Conservation (phyloP, 1,139 yeast species). For the Blastobotrys capitulatus region DNA sequence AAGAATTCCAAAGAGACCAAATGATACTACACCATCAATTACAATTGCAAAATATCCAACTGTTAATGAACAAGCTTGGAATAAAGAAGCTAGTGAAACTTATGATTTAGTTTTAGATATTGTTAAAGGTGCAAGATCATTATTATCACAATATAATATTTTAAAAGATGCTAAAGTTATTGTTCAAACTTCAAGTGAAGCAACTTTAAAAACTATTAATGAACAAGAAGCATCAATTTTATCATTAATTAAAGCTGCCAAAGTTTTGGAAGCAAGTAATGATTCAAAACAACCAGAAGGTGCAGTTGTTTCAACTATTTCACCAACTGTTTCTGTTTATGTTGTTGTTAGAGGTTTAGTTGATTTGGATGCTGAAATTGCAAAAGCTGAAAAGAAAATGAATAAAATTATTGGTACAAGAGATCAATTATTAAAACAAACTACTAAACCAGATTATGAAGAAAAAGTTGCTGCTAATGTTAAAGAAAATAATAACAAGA, state of each 20-base stretch:
- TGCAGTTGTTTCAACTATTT: slow-evolving; percentile 78
- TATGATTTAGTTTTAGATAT: slow-evolving; percentile 81
- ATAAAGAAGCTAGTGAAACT: slow-evolving; percentile 58
- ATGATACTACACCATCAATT: slow-evolving; percentile 67
- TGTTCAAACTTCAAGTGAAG: slow-evolving; percentile 58
- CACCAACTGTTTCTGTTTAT: slow-evolving; percentile 78
- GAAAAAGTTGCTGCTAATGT: slow-evolving; percentile 81
- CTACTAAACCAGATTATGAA: slow-evolving; percentile 73
- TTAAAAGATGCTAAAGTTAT: slow-evolving; percentile 81
- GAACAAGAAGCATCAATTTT: slow-evolving; percentile 80
- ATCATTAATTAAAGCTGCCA: slow-evolving; percentile 86
- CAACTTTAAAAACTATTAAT: slow-evolving; percentile 47
- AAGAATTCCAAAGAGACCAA: slow-evolving; percentile 83
- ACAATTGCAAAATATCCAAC: slow-evolving; percentile 76
- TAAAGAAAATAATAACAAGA: slow-evolving; percentile 65
- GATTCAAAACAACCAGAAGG: slow-evolving; percentile 68
- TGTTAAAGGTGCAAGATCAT: slow-evolving; percentile 88
- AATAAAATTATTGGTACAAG: slow-evolving; percentile 47
- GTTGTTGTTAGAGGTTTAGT: slow-evolving; percentile 91
- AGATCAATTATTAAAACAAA: slow-evolving; percentile 51
- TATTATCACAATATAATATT: slow-evolving; percentile 83
- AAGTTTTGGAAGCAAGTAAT: slow-evolving; percentile 54
- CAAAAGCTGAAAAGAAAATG: slow-evolving; percentile 74
- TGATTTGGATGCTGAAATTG: slow-evolving; percentile 85
- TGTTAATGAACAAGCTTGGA: slow-evolving; percentile 53